phyloP scores from a whole-genome alignment of 192 early-diverging fungal species.

The Coemansia umbellata region DNA sequence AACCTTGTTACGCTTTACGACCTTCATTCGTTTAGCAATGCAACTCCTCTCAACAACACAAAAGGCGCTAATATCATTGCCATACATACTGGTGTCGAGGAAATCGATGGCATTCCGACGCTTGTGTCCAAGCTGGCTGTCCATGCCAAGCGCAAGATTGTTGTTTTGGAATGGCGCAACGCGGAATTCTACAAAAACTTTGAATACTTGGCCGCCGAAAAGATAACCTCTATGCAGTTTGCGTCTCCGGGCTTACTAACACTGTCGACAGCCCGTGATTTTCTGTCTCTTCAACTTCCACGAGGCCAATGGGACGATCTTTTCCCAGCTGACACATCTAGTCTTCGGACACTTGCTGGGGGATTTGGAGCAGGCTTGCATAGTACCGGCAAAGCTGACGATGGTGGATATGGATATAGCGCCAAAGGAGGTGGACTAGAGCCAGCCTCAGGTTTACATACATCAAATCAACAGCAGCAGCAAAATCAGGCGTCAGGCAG shows the following conservation, averaged over 20 bases:
- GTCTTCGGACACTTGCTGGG: slow-evolving; percentile 39
- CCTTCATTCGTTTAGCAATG: slow-evolving; percentile 63
- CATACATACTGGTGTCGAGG: slow-evolving; percentile 67
- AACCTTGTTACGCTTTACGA: slow-evolving; percentile 70
- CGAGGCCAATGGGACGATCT: slow-evolving; percentile 47
- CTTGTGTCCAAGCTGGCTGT: slow-evolving; percentile 72
- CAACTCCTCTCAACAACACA: slow-evolving; percentile 65
- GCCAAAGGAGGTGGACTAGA: background rate
- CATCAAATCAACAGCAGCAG: background rate
- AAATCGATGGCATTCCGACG: slow-evolving; percentile 60
- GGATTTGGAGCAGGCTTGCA: slow-evolving; percentile 5
- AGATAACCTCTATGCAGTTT: slow-evolving; percentile 74
- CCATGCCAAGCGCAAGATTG: slow-evolving; percentile 63
- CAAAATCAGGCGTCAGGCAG: background rate
- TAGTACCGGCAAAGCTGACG: background rate
- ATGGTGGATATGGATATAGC: background rate
- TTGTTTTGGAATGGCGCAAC: slow-evolving; percentile 74
- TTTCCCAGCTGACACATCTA: slow-evolving; percentile 46
- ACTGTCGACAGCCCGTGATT: slow-evolving; percentile 45
- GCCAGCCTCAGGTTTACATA: no score
- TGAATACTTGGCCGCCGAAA: slow-evolving; percentile 69
- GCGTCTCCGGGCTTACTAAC: slow-evolving; percentile 60
- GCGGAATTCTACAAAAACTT: slow-evolving; percentile 66
- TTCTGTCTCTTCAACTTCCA: slow-evolving; percentile 49
- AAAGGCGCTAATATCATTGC: slow-evolving; percentile 74